Percentiles rank a stretch among this genome's conserved stretches.
Conservation (phyloP, 495 filamentous ascomycete genomes). For the Trichoderma reesei region DNA sequence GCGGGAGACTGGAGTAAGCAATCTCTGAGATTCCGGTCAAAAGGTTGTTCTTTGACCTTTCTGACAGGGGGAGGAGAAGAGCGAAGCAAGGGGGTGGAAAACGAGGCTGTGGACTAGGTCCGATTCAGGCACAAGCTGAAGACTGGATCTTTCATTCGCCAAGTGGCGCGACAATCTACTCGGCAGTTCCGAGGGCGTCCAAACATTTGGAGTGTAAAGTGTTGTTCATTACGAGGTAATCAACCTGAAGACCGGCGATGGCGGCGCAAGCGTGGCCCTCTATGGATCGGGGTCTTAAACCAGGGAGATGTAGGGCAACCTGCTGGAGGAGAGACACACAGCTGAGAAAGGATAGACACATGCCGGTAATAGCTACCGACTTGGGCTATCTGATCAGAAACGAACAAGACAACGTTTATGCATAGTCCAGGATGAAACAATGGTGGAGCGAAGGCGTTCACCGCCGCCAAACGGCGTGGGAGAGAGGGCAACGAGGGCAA, state of each 20-base stretch:
- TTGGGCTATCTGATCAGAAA: background rate
- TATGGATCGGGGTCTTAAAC: background rate
- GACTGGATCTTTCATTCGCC: background rate
- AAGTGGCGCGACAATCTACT: background rate
- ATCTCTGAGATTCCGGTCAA: no score
- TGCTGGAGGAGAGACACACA: no score
- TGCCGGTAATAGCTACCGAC: background rate
- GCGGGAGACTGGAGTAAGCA: no score
- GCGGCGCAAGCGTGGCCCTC: background rate
- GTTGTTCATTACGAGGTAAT: no score
- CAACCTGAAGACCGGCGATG: background rate
- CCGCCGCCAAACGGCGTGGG: background rate
- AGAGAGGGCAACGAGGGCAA: no score
- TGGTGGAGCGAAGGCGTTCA: background rate
- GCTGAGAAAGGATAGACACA: no score
- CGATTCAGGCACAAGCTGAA: background rate
- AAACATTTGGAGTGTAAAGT: background rate
- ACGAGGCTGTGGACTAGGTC: background rate
- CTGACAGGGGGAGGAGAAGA: no score
- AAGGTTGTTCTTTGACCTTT: no score
- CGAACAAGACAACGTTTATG: background rate
- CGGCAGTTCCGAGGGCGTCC: background rate
- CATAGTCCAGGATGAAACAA: background rate
- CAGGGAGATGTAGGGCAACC: background rate
- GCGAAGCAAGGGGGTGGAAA: no score